Conservation (phyloP, 306 rosid species). For the Prunus mira region DNA sequence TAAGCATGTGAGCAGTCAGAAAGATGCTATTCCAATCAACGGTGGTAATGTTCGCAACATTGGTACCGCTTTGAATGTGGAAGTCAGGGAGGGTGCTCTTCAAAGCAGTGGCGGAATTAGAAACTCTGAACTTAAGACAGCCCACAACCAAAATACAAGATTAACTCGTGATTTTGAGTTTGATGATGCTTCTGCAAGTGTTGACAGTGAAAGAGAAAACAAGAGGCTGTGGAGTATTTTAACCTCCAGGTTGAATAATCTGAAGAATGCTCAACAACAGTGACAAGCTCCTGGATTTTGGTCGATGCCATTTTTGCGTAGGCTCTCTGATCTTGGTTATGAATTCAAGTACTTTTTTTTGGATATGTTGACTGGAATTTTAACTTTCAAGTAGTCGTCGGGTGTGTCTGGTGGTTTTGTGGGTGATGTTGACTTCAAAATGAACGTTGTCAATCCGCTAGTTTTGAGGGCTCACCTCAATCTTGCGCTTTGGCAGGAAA, state of each 20-base stretch:
- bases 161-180: background rate
- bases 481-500: no score
- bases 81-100: background rate
- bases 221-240: conserved; percentile 1
- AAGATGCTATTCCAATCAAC: background rate
- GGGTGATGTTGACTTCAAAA: no score
- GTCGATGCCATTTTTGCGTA: background rate
- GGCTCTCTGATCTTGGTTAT: no score
- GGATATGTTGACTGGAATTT: no score
- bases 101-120: background rate
- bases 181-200: background rate
- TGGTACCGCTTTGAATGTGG: background rate
- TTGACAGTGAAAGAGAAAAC: background rate
- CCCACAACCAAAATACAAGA: background rate
- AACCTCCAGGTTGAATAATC: background rate
- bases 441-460: no score
- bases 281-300: background rate
- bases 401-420: no score
- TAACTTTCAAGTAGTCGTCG: no score
- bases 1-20: background rate
- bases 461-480: no score
- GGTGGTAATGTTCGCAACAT: background rate
- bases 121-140: background rate
- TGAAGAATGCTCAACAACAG: background rate
- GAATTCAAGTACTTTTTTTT: no score